A percentile compares a stretch with the other conserved stretches of the same genome.
Conservation (phyloP, 1,139 yeast genomes). For the Candida mesenterica region DNA sequence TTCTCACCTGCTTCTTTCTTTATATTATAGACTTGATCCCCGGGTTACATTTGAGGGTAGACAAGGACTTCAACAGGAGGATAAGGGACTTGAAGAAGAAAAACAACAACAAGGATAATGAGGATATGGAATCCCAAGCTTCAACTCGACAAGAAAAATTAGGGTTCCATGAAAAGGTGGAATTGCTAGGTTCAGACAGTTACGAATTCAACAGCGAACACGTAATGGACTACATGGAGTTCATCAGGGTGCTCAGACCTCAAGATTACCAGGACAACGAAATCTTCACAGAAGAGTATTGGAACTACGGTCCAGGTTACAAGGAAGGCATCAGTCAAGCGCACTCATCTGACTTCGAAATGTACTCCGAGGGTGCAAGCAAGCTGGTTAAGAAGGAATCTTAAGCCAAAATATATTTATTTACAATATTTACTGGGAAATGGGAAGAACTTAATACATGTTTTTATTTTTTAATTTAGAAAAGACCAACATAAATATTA, state of each 20-base stretch:
- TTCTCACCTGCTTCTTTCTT: slow-evolving; percentile 36
- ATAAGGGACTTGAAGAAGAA: slow-evolving; percentile 19
- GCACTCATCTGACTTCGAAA: slow-evolving; percentile 19
- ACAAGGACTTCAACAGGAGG: slow-evolving; percentile 39
- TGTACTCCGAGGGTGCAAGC: slow-evolving; percentile 14
- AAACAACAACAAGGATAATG: slow-evolving; percentile 6
- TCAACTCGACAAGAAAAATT: slow-evolving; percentile 17
- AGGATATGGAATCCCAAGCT: slow-evolving; percentile 21
- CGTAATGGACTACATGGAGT: slow-evolving; percentile 48
- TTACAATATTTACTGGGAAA: no score
- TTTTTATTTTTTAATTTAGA: no score
- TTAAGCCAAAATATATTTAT: slow-evolving; percentile 3
- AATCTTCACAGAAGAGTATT: slow-evolving; percentile 9
- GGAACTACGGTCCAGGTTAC: slow-evolving; percentile 8
- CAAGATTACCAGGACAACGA: slow-evolving; percentile 34
- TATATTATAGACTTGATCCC: slow-evolving; percentile 45
- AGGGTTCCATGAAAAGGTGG: slow-evolving; percentile 30
- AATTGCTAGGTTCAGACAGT: slow-evolving; percentile 49
- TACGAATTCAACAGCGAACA: slow-evolving; percentile 55
- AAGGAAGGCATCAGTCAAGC: slow-evolving; percentile 11
- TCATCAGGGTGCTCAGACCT: slow-evolving; percentile 42
- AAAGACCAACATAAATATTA: no score
- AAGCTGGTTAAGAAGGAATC: slow-evolving; percentile 6
- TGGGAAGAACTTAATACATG: no score
- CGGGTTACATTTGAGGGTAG: slow-evolving; percentile 47